phyloP scores from a whole-genome alignment of 2,329 filamentous ascomycete genomes.

The Conoideocrella luteorostrata region DNA sequence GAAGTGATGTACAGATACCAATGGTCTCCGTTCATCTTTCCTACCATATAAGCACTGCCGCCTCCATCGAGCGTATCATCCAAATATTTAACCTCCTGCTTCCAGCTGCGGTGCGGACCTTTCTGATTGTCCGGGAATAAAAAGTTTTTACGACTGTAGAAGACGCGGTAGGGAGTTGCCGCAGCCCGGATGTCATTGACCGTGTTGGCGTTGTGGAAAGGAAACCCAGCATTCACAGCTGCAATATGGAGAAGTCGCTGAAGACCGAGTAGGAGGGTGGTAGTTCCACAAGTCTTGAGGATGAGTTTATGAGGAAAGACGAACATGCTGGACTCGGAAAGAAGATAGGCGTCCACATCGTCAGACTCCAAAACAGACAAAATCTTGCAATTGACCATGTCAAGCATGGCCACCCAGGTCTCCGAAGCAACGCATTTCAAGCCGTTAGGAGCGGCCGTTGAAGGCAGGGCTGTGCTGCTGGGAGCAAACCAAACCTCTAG shows the following conservation, averaged over 20 bases:
- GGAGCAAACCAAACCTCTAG: constrained; percentile 97
- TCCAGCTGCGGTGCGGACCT: constrained; percentile 95
- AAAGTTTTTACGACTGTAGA: constrained; percentile 99
- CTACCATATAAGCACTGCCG: constrained; percentile 98
- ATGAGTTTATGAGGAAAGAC: constrained; percentile 99
- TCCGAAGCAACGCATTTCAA: constrained; percentile 80
- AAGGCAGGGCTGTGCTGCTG: constrained; percentile 65
- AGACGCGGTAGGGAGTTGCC: constrained; percentile 88
- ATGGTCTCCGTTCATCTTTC: constrained; percentile 99
- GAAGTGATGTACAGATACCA: constrained; percentile 98
- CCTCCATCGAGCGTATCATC: constrained; percentile 88
- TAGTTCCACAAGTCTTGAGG: constrained; percentile 96
- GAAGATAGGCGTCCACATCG: constrained; percentile 88
- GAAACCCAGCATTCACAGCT: constrained; percentile 80
- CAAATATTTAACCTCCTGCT: constrained; percentile 86
- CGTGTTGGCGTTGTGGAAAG: constrained; percentile 64
- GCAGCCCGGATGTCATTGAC: constrained; percentile 63
- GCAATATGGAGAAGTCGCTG: constrained; percentile 91
- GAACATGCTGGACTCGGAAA: constrained; percentile 99
- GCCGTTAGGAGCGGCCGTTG: constrained; percentile 64
- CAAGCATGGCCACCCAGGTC: constrained; percentile 93
- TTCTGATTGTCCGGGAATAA: constrained; percentile 91
- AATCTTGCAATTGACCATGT: constrained; percentile 97
- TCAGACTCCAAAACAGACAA: constrained; percentile 90
- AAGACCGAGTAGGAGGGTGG: constrained; percentile 82